phyloP scores from a whole-genome alignment of 352 stramenopile species.

The Pythium coloratum region DNA sequence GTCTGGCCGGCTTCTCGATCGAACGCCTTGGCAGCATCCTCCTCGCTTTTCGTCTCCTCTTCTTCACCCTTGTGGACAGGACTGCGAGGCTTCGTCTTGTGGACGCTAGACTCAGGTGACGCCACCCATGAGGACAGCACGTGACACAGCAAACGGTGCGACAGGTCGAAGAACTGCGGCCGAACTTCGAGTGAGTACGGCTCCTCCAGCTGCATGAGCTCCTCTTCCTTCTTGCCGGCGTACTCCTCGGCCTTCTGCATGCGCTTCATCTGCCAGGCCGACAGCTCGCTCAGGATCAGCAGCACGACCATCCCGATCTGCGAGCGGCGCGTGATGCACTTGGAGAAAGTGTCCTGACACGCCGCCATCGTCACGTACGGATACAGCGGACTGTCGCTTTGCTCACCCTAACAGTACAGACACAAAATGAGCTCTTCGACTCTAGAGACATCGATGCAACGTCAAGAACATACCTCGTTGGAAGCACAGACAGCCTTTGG shows the following conservation, averaged over 20 bases:
- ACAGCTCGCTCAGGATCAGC: conserved; percentile 73
- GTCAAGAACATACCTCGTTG: conserved; percentile 13
- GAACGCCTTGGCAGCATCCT: background rate
- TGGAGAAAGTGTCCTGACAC: conserved; percentile 31
- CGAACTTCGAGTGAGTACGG: conserved; percentile 84
- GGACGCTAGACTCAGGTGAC: background rate
- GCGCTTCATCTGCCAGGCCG: conserved; percentile 87
- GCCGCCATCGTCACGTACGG: conserved; percentile 31
- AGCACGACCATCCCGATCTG: conserved; percentile 78
- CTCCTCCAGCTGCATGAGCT: conserved; percentile 77
- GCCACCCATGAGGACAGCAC: conserved; percentile 64
- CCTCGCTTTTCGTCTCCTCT: conserved; percentile 15
- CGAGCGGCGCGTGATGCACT: conserved; percentile 62
- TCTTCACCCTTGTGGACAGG: background rate
- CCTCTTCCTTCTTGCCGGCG: conserved; percentile 60
- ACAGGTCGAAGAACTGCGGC: conserved; percentile 70
- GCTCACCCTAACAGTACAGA: conserved; percentile 9
- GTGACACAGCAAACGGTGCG: conserved; percentile 57
- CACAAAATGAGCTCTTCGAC: background rate
- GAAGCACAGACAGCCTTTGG: conserved; percentile 23
- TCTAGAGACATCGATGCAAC: background rate
- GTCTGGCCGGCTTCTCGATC: conserved; percentile 17
- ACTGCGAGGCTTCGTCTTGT: background rate
- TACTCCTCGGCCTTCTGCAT: conserved; percentile 85
- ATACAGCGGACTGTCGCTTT: conserved; percentile 30